A percentile compares a stretch with the other conserved stretches of the same genome.
phyloP scores from a whole-genome alignment of 352 stramenopile genomes.

The Phytophthora pistaciae region DNA sequence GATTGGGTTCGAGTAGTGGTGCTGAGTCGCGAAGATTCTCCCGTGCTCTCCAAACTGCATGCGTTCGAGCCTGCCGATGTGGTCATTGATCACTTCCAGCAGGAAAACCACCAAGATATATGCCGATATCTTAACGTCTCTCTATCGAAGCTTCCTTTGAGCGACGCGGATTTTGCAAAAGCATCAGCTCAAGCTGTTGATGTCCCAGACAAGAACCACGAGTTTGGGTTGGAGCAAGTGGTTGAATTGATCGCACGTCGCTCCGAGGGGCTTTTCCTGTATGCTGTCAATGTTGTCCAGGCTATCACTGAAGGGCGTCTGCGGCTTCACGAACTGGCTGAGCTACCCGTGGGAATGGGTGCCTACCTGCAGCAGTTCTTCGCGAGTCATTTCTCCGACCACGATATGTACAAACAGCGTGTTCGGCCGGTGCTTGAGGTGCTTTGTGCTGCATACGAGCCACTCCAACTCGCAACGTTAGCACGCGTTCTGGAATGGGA shows the following conservation, averaged over 20 bases:
- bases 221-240: slow-evolving; percentile 39
- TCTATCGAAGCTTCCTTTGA: slow-evolving; percentile 33
- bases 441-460: slow-evolving; percentile 74
- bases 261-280: slow-evolving; percentile 76
- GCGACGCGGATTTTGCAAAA: slow-evolving; percentile 16
- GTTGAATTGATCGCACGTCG: slow-evolving; percentile 61
- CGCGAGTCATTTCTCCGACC: slow-evolving; percentile 64
- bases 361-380: slow-evolving; percentile 81
- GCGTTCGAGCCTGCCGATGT: slow-evolving; percentile 53
- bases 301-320: slow-evolving; percentile 64
- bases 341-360: slow-evolving; percentile 68
- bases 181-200: slow-evolving; percentile 3
- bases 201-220: slow-evolving; percentile 5
- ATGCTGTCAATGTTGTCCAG: slow-evolving; percentile 82
- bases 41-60: slow-evolving; percentile 70
- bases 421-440: slow-evolving; percentile 78
- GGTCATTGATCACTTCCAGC: slow-evolving; percentile 50
- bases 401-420: slow-evolving; percentile 55
- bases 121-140: slow-evolving; percentile 19
- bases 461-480: slow-evolving; percentile 53
- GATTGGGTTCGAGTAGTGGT: slow-evolving; percentile 76
- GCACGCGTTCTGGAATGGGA: slow-evolving; percentile 63
- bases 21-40: slow-evolving; percentile 68
- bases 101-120: slow-evolving; percentile 68
- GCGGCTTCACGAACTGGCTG: slow-evolving; percentile 54